Percentiles rank a stretch among this genome's conserved stretches.
Evolutionary conservation across 2,329 filamentous ascomycete genomes (phyloP).

Genomic region (Cadophora gregata): DNA sequence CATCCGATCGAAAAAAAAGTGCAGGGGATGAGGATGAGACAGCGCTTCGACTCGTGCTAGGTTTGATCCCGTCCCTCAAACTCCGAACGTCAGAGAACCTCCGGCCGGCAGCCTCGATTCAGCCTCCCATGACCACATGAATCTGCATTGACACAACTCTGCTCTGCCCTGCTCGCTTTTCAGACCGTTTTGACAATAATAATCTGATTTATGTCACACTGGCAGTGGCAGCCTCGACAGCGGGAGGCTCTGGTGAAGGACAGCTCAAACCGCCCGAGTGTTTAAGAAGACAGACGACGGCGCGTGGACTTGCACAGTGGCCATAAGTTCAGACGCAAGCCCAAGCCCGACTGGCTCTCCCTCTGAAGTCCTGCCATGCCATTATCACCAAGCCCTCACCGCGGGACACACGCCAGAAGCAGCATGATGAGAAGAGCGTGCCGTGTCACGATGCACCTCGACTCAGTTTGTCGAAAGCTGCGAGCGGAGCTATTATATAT

Average conservation of each 20-base stretch:
- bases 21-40: slow-evolving; percentile 21
- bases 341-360: not conserved
- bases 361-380: no score
- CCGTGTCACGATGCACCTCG: slow-evolving; percentile 7
- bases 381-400: not conserved
- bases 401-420: slow-evolving; percentile 7
- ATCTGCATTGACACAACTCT: not conserved
- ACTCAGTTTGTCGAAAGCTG: not conserved
- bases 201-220: slow-evolving; percentile 10
- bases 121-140: slow-evolving; percentile 8
- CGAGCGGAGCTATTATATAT: slow-evolving; percentile 9
- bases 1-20: slow-evolving; percentile 8
- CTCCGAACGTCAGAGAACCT: slow-evolving; percentile 8
- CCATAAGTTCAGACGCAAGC: not conserved
- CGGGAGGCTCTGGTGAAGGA: slow-evolving; percentile 11
- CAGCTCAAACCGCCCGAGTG: slow-evolving; percentile 4
- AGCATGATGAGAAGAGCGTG: slow-evolving; percentile 11
- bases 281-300: slow-evolving; percentile 9
- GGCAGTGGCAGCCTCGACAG: slow-evolving; percentile 12
- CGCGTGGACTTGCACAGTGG: slow-evolving; percentile 1
- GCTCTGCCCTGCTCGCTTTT: slow-evolving; percentile 1
- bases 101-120: slow-evolving; percentile 12
- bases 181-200: no score
- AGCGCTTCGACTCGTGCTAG: slow-evolving; percentile 13
- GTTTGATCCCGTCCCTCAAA: slow-evolving; percentile 19